Evolutionary conservation across 1,139 yeast species (phyloP), one percentile per base, ranked within the genome.

Genomic region (Kurtzmaniella quercitrusa): DNA sequence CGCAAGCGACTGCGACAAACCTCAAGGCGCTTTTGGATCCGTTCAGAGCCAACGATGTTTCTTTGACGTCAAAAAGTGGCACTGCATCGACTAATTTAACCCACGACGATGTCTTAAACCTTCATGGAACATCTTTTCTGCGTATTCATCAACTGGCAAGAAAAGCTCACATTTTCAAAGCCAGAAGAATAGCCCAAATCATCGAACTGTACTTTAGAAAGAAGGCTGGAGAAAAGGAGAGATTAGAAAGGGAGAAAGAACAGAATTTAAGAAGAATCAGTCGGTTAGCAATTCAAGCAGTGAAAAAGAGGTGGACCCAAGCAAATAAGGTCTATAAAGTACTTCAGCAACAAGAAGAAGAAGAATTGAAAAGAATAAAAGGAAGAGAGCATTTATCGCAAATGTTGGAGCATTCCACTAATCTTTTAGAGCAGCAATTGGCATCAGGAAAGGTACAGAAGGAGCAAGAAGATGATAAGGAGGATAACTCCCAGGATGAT

Each of bases 341-440:
- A 38, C 69, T 76, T 42, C 77, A 73, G 47, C 65, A 63, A 34
- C 73, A 72, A 49, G 85, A 83, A 51, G 81, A 75, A 47, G 93
- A 85, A 50, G 85, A 81, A 62, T 68, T 87, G 63, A 79, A 87
- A 70, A 70, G 81, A 59, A 73, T 77, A 10, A 83, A 84, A 58
- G 97, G 97, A 33, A 86, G 93, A 59, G 86, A 87, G 52, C 96
- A 91, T 58, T 73, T 93, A 49, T 83, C 90, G 49, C 85, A 88
- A 59, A 91, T 93, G 76, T 68, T 93, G 49, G 95, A 91, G 54
- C 95, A 91, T 55, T 89, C 96, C 24, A 89, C 96, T 0, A 93
- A 87, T 58, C 74, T 93, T 40, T 70, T 93, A 34, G 97, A 90
- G 51, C 95, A 96, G 0, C 95, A 93, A 51, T 65, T 86, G 43